Evolutionary conservation across 2,329 filamentous ascomycete genomes (phyloP).

Genomic region (Aspergillus awamori): DNA sequence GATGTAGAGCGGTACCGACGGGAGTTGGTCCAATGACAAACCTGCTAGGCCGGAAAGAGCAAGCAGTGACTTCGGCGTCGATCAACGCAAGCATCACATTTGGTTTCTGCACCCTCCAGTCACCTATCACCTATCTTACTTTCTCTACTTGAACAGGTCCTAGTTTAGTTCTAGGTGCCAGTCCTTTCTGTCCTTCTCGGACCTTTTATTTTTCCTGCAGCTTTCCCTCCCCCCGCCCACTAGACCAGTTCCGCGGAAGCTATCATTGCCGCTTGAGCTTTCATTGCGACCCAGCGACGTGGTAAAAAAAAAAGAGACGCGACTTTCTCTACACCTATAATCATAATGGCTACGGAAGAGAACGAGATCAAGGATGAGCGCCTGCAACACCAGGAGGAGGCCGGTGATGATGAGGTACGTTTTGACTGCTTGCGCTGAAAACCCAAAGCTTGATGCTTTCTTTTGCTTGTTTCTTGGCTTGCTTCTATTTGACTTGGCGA

Average conservation of each 20-base stretch:
- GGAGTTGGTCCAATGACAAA: constrained; percentile 22
- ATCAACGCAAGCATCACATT: constrained; percentile 27
- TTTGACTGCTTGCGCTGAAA: constrained; percentile 4
- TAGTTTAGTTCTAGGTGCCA: constrained; percentile 8
- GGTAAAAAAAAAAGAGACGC: neutral
- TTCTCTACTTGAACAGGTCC: constrained; percentile 10
- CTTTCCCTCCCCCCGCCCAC: constrained; percentile 20
- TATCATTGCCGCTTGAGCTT: constrained; percentile 22
- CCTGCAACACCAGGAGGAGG: constrained; percentile 43
- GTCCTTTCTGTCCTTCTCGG: constrained; percentile 7
- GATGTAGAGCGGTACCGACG: neutral
- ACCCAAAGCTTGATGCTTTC: constrained; percentile 4
- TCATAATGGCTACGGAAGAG: constrained; percentile 41
- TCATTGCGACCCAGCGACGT: constrained; percentile 13
- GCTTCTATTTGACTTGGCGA: neutral
- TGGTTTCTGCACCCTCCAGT: constrained; percentile 17
- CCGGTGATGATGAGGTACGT: constrained; percentile 50
- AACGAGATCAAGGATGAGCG: constrained; percentile 42
- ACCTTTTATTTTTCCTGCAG: constrained; percentile 19
- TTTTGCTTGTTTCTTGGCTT: neutral
- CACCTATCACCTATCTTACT: constrained; percentile 14
- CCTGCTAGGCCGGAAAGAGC: constrained; percentile 34
- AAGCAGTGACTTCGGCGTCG: constrained; percentile 29
- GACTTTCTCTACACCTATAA: constrained; percentile 1
- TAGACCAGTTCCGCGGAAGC: constrained; percentile 19